Percentiles rank a stretch among this genome's conserved stretches.
Conservation (phyloP, 805 yeast species). For the Candida alai region DNA sequence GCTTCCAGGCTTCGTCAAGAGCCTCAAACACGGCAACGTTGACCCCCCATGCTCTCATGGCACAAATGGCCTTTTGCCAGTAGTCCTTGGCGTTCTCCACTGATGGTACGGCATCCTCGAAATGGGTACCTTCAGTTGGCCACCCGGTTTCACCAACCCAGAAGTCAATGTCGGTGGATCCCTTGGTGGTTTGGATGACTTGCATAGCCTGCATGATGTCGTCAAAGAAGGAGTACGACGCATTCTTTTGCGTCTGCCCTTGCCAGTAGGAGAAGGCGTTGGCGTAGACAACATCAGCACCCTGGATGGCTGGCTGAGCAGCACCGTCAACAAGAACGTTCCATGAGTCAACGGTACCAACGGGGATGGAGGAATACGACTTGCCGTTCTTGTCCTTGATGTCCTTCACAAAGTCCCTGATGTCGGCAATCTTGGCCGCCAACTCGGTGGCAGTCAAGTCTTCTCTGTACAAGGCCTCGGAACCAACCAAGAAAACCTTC, state of each 20-base stretch:
- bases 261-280: conserved; percentile 99
- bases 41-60: conserved; percentile 93
- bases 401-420: conserved; percentile 55
- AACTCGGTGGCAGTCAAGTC: conserved; percentile 75
- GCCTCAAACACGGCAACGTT: conserved; percentile 93
- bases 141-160: conserved; percentile 99
- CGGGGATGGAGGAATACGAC: conserved; percentile 66
- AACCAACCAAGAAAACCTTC: conserved; percentile 82
- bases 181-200: conserved; percentile 80
- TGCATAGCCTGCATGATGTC: conserved; percentile 98
- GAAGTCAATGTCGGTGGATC: conserved; percentile 78
- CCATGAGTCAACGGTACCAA: conserved; percentile 97
- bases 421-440: conserved; percentile 60
- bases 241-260: conserved; percentile 80
- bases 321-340: conserved; percentile 81
- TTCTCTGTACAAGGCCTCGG: conserved; percentile 90
- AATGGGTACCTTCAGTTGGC: conserved; percentile 84
- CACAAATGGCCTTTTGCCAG: conserved; percentile 90
- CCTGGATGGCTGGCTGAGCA: conserved; percentile 65
- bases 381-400: conserved; percentile 79
- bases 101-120: conserved; percentile 63
- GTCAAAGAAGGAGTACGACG: conserved; percentile 90
- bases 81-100: conserved; percentile 68
- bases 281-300: conserved; percentile 83
- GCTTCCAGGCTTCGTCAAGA: conserved; percentile 95